Conservation (phyloP, 2,329 filamentous ascomycete genomes). For the Albophoma yamanashiensis region DNA sequence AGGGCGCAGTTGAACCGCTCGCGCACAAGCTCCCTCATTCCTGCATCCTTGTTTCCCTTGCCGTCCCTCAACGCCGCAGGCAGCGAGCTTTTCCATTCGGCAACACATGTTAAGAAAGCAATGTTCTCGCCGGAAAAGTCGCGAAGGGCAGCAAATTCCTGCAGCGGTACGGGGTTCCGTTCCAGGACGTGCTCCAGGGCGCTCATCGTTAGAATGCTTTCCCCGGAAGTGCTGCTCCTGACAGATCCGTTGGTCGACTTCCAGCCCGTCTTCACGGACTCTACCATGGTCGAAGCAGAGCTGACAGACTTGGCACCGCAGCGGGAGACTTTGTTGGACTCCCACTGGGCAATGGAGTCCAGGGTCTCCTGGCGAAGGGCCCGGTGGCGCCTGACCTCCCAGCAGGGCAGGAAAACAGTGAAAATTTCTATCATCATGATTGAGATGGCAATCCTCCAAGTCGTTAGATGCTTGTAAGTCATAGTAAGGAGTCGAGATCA, state of each 20-base stretch:
- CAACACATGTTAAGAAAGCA: constrained; percentile 50
- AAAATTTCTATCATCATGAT: constrained; percentile 51
- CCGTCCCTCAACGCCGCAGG: constrained; percentile 10
- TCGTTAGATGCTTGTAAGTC: constrained; percentile 8
- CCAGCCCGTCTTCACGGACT: constrained; percentile 15
- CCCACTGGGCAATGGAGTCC: constrained; percentile 32
- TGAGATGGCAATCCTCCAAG: constrained; percentile 31
- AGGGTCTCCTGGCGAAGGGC: constrained; percentile 29
- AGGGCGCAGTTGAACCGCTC: constrained; percentile 47
- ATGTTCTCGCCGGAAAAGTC: constrained; percentile 66
- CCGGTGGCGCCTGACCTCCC: constrained; percentile 38
- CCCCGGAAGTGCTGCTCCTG: constrained; percentile 13
- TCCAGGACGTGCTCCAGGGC: constrained; percentile 51
- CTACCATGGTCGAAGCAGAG: constrained; percentile 12
- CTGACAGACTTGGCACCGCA: constrained; percentile 8
- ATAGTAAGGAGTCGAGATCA: constrained; percentile 37
- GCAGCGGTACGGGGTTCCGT: constrained; percentile 47
- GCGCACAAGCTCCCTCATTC: constrained; percentile 20
- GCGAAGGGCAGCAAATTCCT: constrained; percentile 51
- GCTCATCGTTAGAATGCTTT: constrained; percentile 45
- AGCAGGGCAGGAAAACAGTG: constrained; percentile 51
- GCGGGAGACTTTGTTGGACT: constrained; percentile 19
- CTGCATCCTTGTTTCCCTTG: constrained; percentile 5
- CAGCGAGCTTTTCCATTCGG: constrained; percentile 39
- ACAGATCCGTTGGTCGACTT: constrained; percentile 23